phyloP scores from a whole-genome alignment of 371 early-diverging fungal species.

The Mortierella polycephala region DNA sequence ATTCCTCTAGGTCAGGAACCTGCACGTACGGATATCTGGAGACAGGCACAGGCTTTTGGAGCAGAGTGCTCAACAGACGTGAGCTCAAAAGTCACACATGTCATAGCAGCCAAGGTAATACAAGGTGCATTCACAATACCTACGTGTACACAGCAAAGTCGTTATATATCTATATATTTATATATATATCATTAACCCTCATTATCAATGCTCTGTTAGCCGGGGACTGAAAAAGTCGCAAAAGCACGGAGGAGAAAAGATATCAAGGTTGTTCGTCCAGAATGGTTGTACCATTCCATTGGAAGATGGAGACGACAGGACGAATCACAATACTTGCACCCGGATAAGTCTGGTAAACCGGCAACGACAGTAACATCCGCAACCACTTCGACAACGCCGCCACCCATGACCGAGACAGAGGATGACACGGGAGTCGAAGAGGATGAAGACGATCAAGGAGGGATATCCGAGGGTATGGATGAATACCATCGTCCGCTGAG shows the following conservation, averaged over 20 bases:
- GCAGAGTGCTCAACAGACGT: constrained; percentile 71
- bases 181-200: neutral
- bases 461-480: constrained; percentile 47
- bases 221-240: constrained; percentile 41
- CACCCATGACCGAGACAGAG: constrained; percentile 26
- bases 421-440: constrained; percentile 48
- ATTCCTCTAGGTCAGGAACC: constrained; percentile 63
- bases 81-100: constrained; percentile 74
- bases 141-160: neutral
- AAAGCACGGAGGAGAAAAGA: constrained; percentile 22
- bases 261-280: constrained; percentile 39
- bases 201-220: constrained; percentile 18
- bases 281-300: constrained; percentile 66
- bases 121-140: neutral
- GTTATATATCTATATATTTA: too few relatives aligned
- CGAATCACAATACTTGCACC: constrained; percentile 63
- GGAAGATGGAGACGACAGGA: constrained; percentile 67
- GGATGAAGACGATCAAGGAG: constrained; percentile 38
- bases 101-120: constrained; percentile 79
- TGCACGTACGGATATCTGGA: constrained; percentile 75
- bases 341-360: constrained; percentile 28
- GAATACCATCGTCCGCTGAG: constrained; percentile 47
- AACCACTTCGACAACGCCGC: constrained; percentile 19
- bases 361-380: neutral
- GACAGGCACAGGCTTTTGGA: constrained; percentile 76